Evolutionary conservation across 1,284 basidiomycete species (phyloP), one percentile per base, ranked within the genome.

Genomic region (Anthracocystis walkeri): DNA sequence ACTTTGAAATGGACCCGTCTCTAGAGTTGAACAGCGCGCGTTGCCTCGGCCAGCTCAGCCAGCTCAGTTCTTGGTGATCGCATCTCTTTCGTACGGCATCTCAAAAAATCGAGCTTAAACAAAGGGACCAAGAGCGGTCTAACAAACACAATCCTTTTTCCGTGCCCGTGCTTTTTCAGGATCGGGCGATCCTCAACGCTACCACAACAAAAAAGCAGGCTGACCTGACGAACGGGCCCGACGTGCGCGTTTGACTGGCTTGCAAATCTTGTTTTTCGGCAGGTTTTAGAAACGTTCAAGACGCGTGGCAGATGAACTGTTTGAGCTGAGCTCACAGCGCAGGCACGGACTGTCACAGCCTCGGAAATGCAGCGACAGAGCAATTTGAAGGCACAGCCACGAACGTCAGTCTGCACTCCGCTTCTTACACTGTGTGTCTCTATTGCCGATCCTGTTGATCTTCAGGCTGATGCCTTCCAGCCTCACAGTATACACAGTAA

Each of bases 11-110:
- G 35, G 33, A 35, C 49, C n/a, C 49, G 18, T 29, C 40, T 42
- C 41, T 11, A 25, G 38, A 29, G 23, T 20, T 14, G 4, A 14
- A 6, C 4, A 25, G 52, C 41, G 40, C 41, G 40, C 27, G 27
- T 18, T n/a, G 38, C 27, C 6, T 27, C 25, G 7, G 52, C 40
- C 52, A 54, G 27, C 52, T 54, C 52, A 54, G 52, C 27, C 41
- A 54, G 27, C 52, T 54, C 52, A 54, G 52, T 20, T 27, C 8
- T 27, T 20, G 21, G 51, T 53, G 52, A 54, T 54, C 41, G 52
- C 52, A 29, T n/a, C 16, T 42, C 27, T 54, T 6, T 54, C 52
- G 52, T 40, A 44, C 52, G 52, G 21, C n/a, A 48, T 7, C 8
- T 21, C 18, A 10, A 18, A 7, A 48, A n/a, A 14, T n/a, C 8